Conservation (phyloP, 2,329 filamentous ascomycete species). For the Cercospora zeae-maydis region DNA sequence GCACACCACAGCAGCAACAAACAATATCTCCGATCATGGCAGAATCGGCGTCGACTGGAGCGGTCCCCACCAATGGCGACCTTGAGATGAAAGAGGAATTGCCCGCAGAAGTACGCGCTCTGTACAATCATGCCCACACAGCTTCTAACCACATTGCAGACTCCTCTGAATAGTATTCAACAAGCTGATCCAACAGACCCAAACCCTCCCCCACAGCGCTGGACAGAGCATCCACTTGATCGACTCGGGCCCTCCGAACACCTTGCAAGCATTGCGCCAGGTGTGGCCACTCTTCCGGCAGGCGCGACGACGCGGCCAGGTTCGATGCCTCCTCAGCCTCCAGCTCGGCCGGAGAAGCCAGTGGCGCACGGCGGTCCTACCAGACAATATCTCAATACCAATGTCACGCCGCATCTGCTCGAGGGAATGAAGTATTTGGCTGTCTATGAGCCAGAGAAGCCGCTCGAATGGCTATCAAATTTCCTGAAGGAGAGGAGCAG, state of each 20-base stretch:
- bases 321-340: slow-evolving; percentile 34
- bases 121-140: background rate
- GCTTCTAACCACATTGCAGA: slow-evolving; percentile 11
- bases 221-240: slow-evolving; percentile 2
- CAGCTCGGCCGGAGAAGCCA: slow-evolving; percentile 37
- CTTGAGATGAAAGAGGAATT: slow-evolving; percentile 39
- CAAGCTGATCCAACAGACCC: slow-evolving; percentile 29
- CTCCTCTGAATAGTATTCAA: slow-evolving; percentile 19
- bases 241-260: slow-evolving; percentile 17
- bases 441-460: slow-evolving; percentile 51
- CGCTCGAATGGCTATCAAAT: slow-evolving; percentile 48
- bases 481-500: slow-evolving; percentile 47
- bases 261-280: slow-evolving; percentile 21
- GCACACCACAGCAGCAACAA: background rate
- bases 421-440: slow-evolving; percentile 53
- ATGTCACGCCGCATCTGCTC: slow-evolving; percentile 50
- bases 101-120: slow-evolving; percentile 24
- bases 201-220: slow-evolving; percentile 26
- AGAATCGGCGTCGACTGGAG: slow-evolving; percentile 29
- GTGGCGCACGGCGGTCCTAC: slow-evolving; percentile 49
- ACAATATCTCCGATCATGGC: slow-evolving; percentile 27
- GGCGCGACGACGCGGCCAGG: slow-evolving; percentile 25
- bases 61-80: slow-evolving; percentile 22
- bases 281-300: slow-evolving; percentile 27
- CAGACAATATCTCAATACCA: slow-evolving; percentile 48